Evolutionary conservation across 371 early-diverging fungal genomes (phyloP), one percentile per base, ranked within the genome.

Genomic region (Catenaria anguillulae): DNA sequence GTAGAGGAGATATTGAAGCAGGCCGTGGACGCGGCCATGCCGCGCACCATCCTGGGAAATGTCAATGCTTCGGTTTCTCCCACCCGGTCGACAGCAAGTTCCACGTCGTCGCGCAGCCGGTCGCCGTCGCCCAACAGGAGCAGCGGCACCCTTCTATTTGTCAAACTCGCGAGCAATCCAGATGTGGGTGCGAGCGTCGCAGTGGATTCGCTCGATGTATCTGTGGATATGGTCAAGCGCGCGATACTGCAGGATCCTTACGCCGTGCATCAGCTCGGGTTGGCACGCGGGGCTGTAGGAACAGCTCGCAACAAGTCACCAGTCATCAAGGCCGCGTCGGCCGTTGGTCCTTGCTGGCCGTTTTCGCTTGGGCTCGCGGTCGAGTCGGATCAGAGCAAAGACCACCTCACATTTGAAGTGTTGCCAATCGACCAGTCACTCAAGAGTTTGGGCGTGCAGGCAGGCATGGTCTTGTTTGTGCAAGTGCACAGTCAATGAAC

Each of bases 201-300:
- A 5, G 58, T 75, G 23, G 65, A 68, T 19, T 70, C 65, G 1
- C 67, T 72, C n/a, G 69, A 68, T 37, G 37, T 71, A 13, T 67
- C 67, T 31, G 65, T 69, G 23, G 71, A 71, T 63, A 71, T 72
- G 71, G 65, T 72, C 42, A 70, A 72, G 43, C 66, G 71, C 2
- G 43, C 46, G n/a, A 62, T 74, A 33, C 29, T 58, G 10, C 63
- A 65, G 46, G 74, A 74, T 62, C 56, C 70, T 12, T 63, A 62
- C 52, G 60, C 67, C 1, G 35, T 72, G 35, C 52, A 46, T 4
- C 60, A 64, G 46, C 64, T 71, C 6, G 56, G 60, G 0, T 64
- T 70, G 33, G 36, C 62, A 21, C 26, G 6, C 34, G 40, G 10
- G 10, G 40, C 33, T 52, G 29, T 54, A 2, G 45, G 29, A 36